A percentile compares a stretch with the other conserved stretches of the same genome.
These are phyloP conservation scores for Pestalotiopsis sp. DNA, from an alignment of 2,329 filamentous ascomycete species.

Conservation along the genomic window DNA sequence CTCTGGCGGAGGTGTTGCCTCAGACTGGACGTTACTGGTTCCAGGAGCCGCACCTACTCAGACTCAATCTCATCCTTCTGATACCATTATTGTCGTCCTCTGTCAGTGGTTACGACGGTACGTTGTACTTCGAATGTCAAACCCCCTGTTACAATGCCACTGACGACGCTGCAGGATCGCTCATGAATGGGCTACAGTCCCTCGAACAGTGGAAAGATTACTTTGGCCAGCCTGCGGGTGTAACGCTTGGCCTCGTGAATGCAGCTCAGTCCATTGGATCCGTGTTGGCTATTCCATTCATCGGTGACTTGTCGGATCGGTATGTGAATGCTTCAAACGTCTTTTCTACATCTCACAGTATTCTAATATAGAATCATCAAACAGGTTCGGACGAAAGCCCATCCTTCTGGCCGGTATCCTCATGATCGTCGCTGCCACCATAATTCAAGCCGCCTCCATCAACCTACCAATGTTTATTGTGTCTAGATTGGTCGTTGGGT, in stretches of 20 bases:
- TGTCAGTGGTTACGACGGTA: constrained; percentile 41
- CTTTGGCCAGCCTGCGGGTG: constrained; percentile 30
- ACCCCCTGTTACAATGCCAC: not conserved
- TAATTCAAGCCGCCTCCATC: constrained; percentile 35
- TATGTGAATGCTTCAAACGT: constrained; percentile 10
- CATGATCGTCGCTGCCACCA: constrained; percentile 34
- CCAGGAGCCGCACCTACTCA: constrained; percentile 40
- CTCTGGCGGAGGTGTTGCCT: constrained; percentile 35
- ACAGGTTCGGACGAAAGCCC: constrained; percentile 23
- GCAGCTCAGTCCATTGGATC: constrained; percentile 29
- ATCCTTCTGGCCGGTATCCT: constrained; percentile 28
- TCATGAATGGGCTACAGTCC: constrained; percentile 42
- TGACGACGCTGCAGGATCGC: constrained; percentile 22
- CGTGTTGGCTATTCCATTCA: constrained; percentile 34
- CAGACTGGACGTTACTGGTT: constrained; percentile 42
- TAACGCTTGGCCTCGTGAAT: constrained; percentile 31
- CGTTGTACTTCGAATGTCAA: not conserved
- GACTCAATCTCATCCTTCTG: constrained; percentile 43
- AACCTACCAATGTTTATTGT: constrained; percentile 35
- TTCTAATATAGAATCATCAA: not conserved
- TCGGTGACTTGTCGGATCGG: constrained; percentile 32
- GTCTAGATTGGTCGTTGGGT: constrained; percentile 37
- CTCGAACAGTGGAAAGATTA: constrained; percentile 33
- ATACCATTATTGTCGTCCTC: constrained; percentile 40
- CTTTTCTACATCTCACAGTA: not conserved